Conservation (phyloP, 1,284 basidiomycete species). For the Ceratobasidium sp. region DNA sequence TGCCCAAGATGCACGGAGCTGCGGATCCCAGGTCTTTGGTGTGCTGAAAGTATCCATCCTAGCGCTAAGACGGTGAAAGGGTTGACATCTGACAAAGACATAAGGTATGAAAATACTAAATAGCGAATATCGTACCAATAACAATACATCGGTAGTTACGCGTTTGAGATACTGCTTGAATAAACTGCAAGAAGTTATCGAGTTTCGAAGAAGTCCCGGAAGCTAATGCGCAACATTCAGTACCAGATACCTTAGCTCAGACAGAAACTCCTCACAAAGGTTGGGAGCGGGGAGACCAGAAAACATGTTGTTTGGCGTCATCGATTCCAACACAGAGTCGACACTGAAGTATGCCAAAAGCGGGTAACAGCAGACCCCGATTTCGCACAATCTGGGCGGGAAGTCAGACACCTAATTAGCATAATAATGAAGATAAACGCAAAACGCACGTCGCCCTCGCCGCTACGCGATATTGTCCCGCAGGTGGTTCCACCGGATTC, state of each 20-base stretch:
- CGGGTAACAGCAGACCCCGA: slow-evolving; percentile 13
- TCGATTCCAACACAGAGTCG: slow-evolving; percentile 8
- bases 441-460: slow-evolving; percentile 15
- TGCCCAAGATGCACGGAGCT: slow-evolving; percentile 24
- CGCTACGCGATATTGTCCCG: slow-evolving; percentile 16
- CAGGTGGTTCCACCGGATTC: background rate
- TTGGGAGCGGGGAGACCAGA: background rate
- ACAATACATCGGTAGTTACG: slow-evolving; percentile 20
- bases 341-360: slow-evolving; percentile 5
- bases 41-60: slow-evolving; percentile 16
- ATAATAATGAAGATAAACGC: background rate
- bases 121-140: slow-evolving; percentile 22
- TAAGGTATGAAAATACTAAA: background rate
- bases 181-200: slow-evolving; percentile 8
- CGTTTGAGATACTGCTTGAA: slow-evolving; percentile 12
- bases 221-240: slow-evolving; percentile 12
- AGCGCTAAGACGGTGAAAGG: slow-evolving; percentile 28
- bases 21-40: background rate
- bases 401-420: background rate
- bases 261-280: slow-evolving; percentile 10
- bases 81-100: slow-evolving; percentile 6
- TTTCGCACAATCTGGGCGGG: slow-evolving; percentile 13
- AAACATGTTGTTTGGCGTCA: slow-evolving; percentile 8
- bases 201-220: slow-evolving; percentile 17
- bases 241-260: background rate